Conservation (phyloP, 345 rosid genomes). For the Gossypium herbaceum region DNA sequence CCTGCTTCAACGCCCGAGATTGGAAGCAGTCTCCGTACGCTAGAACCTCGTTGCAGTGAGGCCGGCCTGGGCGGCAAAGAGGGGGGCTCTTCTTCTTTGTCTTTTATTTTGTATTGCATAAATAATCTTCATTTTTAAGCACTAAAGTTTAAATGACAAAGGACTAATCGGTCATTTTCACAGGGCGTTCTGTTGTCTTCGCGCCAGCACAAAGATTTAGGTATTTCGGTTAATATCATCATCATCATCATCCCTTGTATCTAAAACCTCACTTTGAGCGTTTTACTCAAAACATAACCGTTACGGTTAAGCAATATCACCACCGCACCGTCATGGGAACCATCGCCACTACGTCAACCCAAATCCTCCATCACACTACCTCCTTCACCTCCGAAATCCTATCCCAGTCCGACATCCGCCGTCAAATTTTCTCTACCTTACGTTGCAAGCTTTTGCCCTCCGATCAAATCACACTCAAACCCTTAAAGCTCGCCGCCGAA, state of each 20-base stretch:
- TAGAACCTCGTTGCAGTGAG: neutral
- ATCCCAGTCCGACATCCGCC: conserved; percentile 44
- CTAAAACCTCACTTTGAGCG: neutral
- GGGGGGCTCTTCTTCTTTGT: neutral
- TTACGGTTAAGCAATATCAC: neutral
- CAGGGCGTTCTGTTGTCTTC: neutral
- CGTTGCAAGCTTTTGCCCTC: conserved; percentile 23
- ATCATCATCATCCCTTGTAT: neutral
- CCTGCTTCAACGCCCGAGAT: neutral
- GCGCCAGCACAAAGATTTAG: conserved; percentile 13
- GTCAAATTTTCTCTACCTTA: conserved; percentile 34
- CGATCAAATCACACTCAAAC: conserved; percentile 25
- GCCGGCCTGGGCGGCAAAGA: conserved; percentile 14
- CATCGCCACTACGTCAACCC: conserved; percentile 19
- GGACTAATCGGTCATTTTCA: conserved; percentile 11
- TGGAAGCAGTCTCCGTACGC: conserved; percentile 1
- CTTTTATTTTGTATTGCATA: neutral
- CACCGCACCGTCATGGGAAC: neutral
- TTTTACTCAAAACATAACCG: neutral
- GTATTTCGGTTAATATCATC: neutral
- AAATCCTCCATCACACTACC: conserved; percentile 41
- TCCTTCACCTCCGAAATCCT: conserved; percentile 37
- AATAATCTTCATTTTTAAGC: neutral
- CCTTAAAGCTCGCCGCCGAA: conserved; percentile 36
- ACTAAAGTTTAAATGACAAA: neutral